A percentile compares a stretch with the other conserved stretches of the same genome.
phyloP scores from a whole-genome alignment of 2,329 filamentous ascomycete species.

The Clarireedia homoeocarpa region DNA sequence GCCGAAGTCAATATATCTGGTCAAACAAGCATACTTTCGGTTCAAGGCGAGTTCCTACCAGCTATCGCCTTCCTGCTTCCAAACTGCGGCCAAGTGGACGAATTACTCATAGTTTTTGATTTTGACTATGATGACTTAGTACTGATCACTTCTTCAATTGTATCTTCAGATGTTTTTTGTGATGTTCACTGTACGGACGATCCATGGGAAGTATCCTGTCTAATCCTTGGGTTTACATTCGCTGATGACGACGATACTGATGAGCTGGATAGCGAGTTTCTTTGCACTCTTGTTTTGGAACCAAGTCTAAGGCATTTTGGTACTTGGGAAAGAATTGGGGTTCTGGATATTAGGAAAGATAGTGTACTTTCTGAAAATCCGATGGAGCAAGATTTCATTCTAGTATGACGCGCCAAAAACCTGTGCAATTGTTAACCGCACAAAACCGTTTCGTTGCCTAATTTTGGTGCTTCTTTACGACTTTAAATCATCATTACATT shows the following conservation, averaged over 20 bases:
- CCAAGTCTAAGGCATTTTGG: neutral
- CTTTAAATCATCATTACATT: too few relatives aligned
- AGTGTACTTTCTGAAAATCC: neutral
- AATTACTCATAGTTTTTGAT: neutral
- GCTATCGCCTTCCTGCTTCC: neutral
- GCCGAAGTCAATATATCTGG: too few relatives aligned
- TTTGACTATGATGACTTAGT: neutral
- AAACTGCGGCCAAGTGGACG: too few relatives aligned
- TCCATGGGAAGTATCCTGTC: neutral
- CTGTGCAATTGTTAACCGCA: too few relatives aligned
- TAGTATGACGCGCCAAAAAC: neutral
- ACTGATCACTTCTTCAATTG: neutral
- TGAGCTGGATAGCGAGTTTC: neutral
- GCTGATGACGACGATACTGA: neutral
- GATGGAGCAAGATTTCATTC: neutral
- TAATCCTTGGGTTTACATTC: neutral
- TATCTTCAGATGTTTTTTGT: neutral
- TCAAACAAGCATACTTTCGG: neutral
- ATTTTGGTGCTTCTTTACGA: too few relatives aligned
- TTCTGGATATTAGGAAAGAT: neutral
- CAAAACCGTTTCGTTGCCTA: too few relatives aligned
- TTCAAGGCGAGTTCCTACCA: neutral
- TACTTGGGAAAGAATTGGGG: neutral
- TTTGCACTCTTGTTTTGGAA: neutral
- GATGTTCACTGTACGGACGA: neutral